These are phyloP conservation scores for Periconia macrospinosa DNA, from an alignment of 2,329 filamentous ascomycete species.

Conservation along the genomic window DNA sequence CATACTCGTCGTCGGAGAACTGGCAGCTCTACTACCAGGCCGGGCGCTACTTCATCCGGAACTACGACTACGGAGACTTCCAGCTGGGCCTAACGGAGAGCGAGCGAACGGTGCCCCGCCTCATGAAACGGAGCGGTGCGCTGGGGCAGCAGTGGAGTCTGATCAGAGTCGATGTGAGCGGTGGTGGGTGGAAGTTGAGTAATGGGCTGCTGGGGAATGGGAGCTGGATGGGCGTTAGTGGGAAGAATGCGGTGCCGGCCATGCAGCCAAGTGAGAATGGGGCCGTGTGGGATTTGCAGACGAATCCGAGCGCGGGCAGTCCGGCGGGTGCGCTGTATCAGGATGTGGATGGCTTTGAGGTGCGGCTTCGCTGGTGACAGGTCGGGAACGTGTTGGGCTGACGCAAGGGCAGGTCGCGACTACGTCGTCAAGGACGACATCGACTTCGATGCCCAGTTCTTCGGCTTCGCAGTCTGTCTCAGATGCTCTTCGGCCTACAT, in stretches of 20 bases:
- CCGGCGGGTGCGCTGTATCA: neutral
- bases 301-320: conserved; percentile 10
- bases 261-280: conserved; percentile 11
- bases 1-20: conserved; percentile 14
- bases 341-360: conserved; percentile 2
- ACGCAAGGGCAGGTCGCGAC: neutral
- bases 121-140: conserved; percentile 9
- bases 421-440: neutral
- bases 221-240: conserved; percentile 4
- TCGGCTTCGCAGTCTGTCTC: neutral
- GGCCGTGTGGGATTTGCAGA: conserved; percentile 12
- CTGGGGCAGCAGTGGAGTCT: conserved; percentile 18
- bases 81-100: conserved; percentile 15
- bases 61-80: conserved; percentile 17
- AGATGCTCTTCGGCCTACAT: conserved; percentile 1
- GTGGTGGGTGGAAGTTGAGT: conserved; percentile 7
- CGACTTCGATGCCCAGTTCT: too few relatives aligned
- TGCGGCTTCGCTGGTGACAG: neutral
- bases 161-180: neutral
- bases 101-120: conserved; percentile 1
- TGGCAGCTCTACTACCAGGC: conserved; percentile 23
- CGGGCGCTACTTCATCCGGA: conserved; percentile 25
- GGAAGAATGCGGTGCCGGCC: conserved; percentile 1
- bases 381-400: too few relatives aligned
- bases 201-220: conserved; percentile 15